Evolutionary conservation across 768 basidiomycete genomes (phyloP), one percentile per base, ranked within the genome.

Genomic region (Termitomyces sp.): DNA sequence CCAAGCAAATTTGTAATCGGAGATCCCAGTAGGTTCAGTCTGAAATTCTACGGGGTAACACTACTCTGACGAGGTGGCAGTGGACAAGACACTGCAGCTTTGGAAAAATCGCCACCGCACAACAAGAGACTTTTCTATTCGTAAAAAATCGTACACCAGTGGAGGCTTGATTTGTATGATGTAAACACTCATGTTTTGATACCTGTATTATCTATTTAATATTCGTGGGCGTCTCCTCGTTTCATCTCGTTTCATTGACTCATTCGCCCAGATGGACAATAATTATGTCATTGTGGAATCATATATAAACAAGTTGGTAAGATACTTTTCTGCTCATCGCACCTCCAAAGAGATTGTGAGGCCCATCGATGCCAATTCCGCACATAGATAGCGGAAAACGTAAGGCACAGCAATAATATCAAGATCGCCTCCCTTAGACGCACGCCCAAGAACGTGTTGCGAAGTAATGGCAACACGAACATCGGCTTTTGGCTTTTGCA

Each of bases 311-410:
- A 45, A 45, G n/a, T 15, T 45, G 43, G n/a, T 51, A 47, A 35
- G 34, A 21, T 55, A 57, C 53, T 55, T 55, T 56, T 40, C 26
- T 45, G 47, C 46, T 68, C 71, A 90, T 49, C 70, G 79, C 51
- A 95, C 82, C 66, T 90, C 85, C 47, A 98, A 71, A 46, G 91
- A 90, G 49, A 98, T 80, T 35, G 88, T 84, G 63, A 99, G 98
- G 45, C 97, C 96, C 96, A 98, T 98, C 17, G 92, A 88, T n/a
- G 95, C 95, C 62, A 99, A 74, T 73, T 99, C 97, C 2, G 95
- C 90, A 66, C 95, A 94, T 11, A 98, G 79, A 74, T 94, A 92
- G 47, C 92, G 80, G 72, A 97, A 96, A 49, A 96, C 94, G 65
- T 90, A 98, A 7, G 97, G 97, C 21, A 99, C 82, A 12, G 96